Evolutionary conservation across 1,284 basidiomycete genomes (phyloP).

Genomic region (Apiotrichum mycotoxinovorans): DNA sequence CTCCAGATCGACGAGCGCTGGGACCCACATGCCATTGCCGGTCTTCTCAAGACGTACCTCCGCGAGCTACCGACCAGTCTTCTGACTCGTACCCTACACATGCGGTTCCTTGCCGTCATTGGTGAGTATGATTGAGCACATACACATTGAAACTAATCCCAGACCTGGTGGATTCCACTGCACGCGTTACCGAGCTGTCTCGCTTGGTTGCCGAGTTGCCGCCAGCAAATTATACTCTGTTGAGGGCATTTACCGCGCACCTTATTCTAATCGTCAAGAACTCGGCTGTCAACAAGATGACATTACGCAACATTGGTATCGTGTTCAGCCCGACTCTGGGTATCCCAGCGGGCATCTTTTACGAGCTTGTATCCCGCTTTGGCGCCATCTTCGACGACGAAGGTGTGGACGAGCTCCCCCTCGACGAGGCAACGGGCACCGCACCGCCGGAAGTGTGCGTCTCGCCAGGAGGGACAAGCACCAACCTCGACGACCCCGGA

Average conservation of each 20-base stretch:
- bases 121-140: slow-evolving; percentile 60
- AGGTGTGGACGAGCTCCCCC: slow-evolving; percentile 34
- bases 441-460: slow-evolving; percentile 33
- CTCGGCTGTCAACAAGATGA: slow-evolving; percentile 93
- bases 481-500: background rate
- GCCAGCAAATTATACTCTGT: slow-evolving; percentile 85
- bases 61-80: slow-evolving; percentile 86
- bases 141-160: background rate
- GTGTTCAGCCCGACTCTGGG: slow-evolving; percentile 94
- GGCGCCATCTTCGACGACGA: slow-evolving; percentile 76
- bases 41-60: slow-evolving; percentile 83
- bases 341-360: slow-evolving; percentile 91
- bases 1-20: slow-evolving; percentile 80
- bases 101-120: slow-evolving; percentile 82
- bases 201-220: slow-evolving; percentile 82
- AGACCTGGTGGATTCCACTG: slow-evolving; percentile 84
- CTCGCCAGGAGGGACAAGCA: background rate
- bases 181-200: slow-evolving; percentile 81
- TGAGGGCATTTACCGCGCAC: slow-evolving; percentile 91
- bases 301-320: slow-evolving; percentile 95
- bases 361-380: slow-evolving; percentile 85
- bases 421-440: slow-evolving; percentile 8
- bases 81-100: slow-evolving; percentile 83
- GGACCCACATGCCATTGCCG: slow-evolving; percentile 93
- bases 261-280: slow-evolving; percentile 93